phyloP scores from a whole-genome alignment of 257 asterid genomes.

The Dorcoceras hygrometricum region DNA sequence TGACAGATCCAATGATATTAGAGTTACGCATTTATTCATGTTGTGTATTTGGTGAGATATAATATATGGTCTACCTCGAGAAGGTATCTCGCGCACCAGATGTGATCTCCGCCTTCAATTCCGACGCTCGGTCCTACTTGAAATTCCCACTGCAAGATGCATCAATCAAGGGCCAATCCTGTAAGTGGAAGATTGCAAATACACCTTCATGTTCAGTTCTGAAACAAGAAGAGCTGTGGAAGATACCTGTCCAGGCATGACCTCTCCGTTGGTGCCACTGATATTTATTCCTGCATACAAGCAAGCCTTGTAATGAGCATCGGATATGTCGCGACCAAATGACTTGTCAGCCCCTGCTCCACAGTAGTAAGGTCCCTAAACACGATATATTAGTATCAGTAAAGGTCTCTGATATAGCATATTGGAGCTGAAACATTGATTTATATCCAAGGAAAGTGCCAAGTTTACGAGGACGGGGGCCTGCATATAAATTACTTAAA shows the following conservation, averaged over 20 bases:
- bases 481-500: too few relatives aligned
- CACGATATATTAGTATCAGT: conserved; percentile 9
- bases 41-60: too few relatives aligned
- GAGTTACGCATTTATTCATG: not conserved
- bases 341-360: conserved; percentile 94
- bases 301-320: conserved; percentile 98
- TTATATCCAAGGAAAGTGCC: too few relatives aligned
- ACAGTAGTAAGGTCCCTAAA: conserved; percentile 94
- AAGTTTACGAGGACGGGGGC: too few relatives aligned
- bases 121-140: conserved; percentile 99
- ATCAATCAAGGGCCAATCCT: conserved; percentile 4
- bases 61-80: conserved; percentile 63
- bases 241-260: conserved; percentile 97
- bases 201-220: not conserved
- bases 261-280: conserved; percentile 97
- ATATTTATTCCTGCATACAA: conserved; percentile 94
- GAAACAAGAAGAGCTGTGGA: conserved; percentile 10
- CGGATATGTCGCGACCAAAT: conserved; percentile 94
- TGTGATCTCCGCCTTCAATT: conserved; percentile 94
- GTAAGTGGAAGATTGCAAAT: conserved; percentile 2
- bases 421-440: too few relatives aligned
- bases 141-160: conserved; percentile 79
- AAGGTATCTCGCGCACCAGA: conserved; percentile 91
- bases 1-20: too few relatives aligned
- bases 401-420: not conserved